Evolutionary conservation across 805 yeast species (phyloP).

Genomic region (Monosporozyma yasuniensis): DNA sequence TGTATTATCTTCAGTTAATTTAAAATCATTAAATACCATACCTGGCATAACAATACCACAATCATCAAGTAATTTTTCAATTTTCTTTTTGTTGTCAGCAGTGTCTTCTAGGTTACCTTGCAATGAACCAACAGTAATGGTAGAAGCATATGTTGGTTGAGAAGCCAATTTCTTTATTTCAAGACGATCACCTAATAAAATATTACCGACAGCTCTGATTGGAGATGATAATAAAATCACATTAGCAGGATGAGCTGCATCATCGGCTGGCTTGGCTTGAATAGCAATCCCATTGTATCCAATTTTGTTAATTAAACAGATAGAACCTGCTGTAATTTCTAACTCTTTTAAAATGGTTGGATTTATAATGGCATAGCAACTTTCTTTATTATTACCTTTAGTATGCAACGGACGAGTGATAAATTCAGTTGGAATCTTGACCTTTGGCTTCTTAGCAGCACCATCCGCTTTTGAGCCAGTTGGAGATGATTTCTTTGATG

Average conservation of each 20-base stretch:
- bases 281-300: conserved; percentile 42
- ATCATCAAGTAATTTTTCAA: conserved; percentile 41
- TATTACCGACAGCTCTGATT: conserved; percentile 35
- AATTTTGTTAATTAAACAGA: conserved; percentile 38
- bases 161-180: conserved; percentile 36
- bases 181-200: conserved; percentile 44
- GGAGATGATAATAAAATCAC: conserved; percentile 43
- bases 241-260: conserved; percentile 25
- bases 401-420: conserved; percentile 32
- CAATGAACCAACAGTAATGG: conserved; percentile 29
- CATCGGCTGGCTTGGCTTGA: conserved; percentile 33
- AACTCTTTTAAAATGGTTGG: conserved; percentile 39
- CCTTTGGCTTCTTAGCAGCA: conserved; percentile 18
- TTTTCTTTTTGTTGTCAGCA: conserved; percentile 20
- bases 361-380: conserved; percentile 35
- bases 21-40: conserved; percentile 28
- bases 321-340: conserved; percentile 38
- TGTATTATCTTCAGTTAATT: conserved; percentile 6
- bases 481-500: conserved; percentile 23
- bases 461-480: conserved; percentile 12
- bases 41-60: conserved; percentile 58
- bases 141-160: conserved; percentile 42
- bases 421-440: conserved; percentile 33
- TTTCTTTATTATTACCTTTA: conserved; percentile 23
- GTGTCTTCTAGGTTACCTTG: conserved; percentile 16